Base-by-base conservation (phyloP, 2,329 filamentous ascomycete species). In the Colletotrichum gigasporum region DNA sequence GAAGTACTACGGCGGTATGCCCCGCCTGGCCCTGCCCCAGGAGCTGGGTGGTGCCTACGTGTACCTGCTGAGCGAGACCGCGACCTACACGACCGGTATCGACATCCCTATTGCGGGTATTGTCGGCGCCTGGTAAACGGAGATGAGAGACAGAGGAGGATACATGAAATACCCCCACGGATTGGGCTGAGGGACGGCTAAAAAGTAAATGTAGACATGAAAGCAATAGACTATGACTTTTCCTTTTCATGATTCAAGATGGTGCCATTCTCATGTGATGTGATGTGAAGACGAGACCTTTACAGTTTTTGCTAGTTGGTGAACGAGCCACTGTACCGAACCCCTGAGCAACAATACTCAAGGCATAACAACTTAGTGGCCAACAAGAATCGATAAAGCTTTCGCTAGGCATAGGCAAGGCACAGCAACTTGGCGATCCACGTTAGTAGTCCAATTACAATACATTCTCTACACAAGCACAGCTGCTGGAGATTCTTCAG, bases 1-100 rank as follows among this genome's bases (percentile, higher is more conserved):
- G 75, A 82, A 85, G 72, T 86, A 87, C 69, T 87, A 87, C 68
- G 83, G 85, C 3, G 84, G 84, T 3, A 86, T 87, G 78, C 84
- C 83, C 10, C 74, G 84, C 26, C 68, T 87, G 35, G 85, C 84
- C 0, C 78, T 83, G 48, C 80, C 82, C 0, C 79, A 83, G 66
- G 84, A 87, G 72, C 73, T 87, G 3, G 83, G 84, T 2, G 84
- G 84, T n/a, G 85, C 84, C 1, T 87, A 87, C 67, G 83, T 86
- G 4, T 87, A 87, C 67, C 69, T 87, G 63, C 70, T 87, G n/a
- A 82, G 78, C 56, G 84, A 87, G 65, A 78, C 80, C 5, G 80
- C 82, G 11, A 79, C 74, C 24, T 83, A 83, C 68, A 84, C 82
- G 5, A 84, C 81, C 1, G 78, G 78, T 52, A 83, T 83, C 42